These are phyloP conservation scores for Candida buenavistaensis DNA, from an alignment of 1,139 yeast species.

Conservation along the genomic window DNA sequence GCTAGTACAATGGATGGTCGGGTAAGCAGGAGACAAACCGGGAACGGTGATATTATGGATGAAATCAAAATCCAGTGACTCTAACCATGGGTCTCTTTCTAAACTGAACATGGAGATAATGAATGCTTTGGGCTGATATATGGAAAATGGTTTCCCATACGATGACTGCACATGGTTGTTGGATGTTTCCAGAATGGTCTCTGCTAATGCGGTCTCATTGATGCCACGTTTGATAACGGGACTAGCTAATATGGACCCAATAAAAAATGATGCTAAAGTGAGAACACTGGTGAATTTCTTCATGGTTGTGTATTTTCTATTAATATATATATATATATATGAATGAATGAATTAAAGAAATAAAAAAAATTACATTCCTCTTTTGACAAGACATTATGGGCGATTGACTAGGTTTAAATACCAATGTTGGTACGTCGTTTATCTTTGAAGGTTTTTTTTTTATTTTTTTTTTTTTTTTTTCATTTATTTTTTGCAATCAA, in stretches of 20 bases:
- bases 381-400: too few relatives aligned
- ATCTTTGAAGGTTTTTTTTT: too few relatives aligned
- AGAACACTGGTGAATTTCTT: slow-evolving; percentile 17
- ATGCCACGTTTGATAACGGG: slow-evolving; percentile 23
- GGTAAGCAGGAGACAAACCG: slow-evolving; percentile 63
- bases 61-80: slow-evolving; percentile 47
- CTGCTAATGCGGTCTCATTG: slow-evolving; percentile 19
- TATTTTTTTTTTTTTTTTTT: too few relatives aligned
- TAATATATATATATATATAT: too few relatives aligned
- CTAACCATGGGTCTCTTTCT: slow-evolving; percentile 58
- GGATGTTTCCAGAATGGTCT: slow-evolving; percentile 14
- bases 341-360: too few relatives aligned
- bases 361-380: too few relatives aligned
- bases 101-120: slow-evolving; percentile 56
- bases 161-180: slow-evolving; percentile 24
- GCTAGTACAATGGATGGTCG: slow-evolving; percentile 54
- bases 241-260: slow-evolving; percentile 17
- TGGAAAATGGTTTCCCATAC: slow-evolving; percentile 34
- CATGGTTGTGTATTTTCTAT: too few relatives aligned
- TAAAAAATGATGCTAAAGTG: slow-evolving; percentile 15
- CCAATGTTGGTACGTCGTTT: too few relatives aligned
- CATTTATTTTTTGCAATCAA: too few relatives aligned
- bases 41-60: slow-evolving; percentile 57
- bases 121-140: slow-evolving; percentile 55
- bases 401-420: too few relatives aligned